A percentile compares a stretch with the other conserved stretches of the same genome.
phyloP scores from a whole-genome alignment of 352 stramenopile genomes.

The Pythium rhizo-oryzae region DNA sequence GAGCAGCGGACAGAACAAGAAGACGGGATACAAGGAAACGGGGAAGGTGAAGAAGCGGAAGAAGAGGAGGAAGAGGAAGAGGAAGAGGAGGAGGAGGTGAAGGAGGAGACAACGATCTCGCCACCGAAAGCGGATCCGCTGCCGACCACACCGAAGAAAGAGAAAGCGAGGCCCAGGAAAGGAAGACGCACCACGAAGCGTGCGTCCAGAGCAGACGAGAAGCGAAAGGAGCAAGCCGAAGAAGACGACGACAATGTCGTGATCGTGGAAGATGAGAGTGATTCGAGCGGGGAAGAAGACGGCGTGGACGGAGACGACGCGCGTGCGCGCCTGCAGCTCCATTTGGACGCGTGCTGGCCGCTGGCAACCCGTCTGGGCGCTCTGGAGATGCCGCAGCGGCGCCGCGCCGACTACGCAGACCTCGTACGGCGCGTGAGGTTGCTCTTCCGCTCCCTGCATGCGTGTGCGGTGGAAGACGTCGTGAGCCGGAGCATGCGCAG shows the following conservation, averaged over 20 bases:
- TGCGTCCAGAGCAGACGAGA: too few relatives aligned
- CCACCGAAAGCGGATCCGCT: too few relatives aligned
- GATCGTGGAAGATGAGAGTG: slow-evolving; percentile 15
- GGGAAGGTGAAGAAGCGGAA: neutral
- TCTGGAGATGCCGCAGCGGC: slow-evolving; percentile 26
- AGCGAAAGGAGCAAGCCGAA: neutral
- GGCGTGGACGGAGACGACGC: slow-evolving; percentile 14
- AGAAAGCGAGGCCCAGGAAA: neutral
- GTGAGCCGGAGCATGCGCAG: slow-evolving; percentile 30
- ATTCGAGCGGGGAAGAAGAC: slow-evolving; percentile 12
- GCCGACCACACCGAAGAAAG: neutral
- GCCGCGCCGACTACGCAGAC: slow-evolving; percentile 20
- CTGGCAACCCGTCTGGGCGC: slow-evolving; percentile 24
- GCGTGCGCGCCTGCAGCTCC: slow-evolving; percentile 14
- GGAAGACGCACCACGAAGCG: neutral
- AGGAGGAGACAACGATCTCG: too few relatives aligned
- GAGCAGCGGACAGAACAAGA: too few relatives aligned
- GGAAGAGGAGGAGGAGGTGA: too few relatives aligned
- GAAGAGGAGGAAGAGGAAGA: neutral
- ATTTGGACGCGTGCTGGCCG: slow-evolving; percentile 28
- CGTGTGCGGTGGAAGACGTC: slow-evolving; percentile 18
- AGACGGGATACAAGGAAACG: too few relatives aligned
- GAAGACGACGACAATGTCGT: slow-evolving; percentile 14
- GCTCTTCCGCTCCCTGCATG: slow-evolving; percentile 19
- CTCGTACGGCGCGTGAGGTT: slow-evolving; percentile 16